Evolutionary conservation across 2,329 filamentous ascomycete genomes (phyloP).

Genomic region (Teratosphaeria viscida): DNA sequence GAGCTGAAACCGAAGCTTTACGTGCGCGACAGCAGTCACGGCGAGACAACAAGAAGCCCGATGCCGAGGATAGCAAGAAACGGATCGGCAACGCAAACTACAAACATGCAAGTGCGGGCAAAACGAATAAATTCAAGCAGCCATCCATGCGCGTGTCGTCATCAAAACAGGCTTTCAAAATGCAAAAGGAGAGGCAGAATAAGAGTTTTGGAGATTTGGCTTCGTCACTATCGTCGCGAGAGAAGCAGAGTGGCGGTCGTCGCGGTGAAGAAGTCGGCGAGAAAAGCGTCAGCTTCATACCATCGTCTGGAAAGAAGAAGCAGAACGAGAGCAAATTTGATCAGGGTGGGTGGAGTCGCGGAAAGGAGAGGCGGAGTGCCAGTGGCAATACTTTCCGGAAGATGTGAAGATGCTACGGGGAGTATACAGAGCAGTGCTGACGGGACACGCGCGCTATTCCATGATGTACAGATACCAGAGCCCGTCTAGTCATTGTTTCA

Average conservation of each 20-base stretch:
- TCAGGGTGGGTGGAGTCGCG: conserved; percentile 21
- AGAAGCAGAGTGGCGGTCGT: conserved; percentile 14
- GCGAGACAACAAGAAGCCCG: conserved; percentile 28
- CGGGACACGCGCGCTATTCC: too few species aligned
- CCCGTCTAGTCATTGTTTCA: background rate
- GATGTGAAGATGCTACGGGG: background rate
- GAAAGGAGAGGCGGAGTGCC: conserved; percentile 54
- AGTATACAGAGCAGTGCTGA: too few species aligned
- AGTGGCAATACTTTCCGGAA: conserved; percentile 54
- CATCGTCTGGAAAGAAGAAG: conserved; percentile 40
- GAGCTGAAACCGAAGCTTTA: conserved; percentile 15
- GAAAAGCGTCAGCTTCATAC: conserved; percentile 63
- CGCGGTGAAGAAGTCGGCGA: conserved; percentile 36
- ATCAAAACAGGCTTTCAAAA: conserved; percentile 28
- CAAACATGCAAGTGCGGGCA: conserved; percentile 18
- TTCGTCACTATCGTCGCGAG: conserved; percentile 24
- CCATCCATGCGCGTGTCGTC: conserved; percentile 50
- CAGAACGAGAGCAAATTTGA: conserved; percentile 12
- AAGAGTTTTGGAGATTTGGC: conserved; percentile 50
- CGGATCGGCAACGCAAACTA: conserved; percentile 56
- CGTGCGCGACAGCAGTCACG: conserved; percentile 22
- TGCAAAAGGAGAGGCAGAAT: conserved; percentile 35
- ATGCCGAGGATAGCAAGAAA: conserved; percentile 23
- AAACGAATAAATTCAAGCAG: conserved; percentile 25
- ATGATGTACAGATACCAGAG: conserved; percentile 16